phyloP scores from a whole-genome alignment of 371 early-diverging fungal genomes.

The Mortierella sp. region DNA sequence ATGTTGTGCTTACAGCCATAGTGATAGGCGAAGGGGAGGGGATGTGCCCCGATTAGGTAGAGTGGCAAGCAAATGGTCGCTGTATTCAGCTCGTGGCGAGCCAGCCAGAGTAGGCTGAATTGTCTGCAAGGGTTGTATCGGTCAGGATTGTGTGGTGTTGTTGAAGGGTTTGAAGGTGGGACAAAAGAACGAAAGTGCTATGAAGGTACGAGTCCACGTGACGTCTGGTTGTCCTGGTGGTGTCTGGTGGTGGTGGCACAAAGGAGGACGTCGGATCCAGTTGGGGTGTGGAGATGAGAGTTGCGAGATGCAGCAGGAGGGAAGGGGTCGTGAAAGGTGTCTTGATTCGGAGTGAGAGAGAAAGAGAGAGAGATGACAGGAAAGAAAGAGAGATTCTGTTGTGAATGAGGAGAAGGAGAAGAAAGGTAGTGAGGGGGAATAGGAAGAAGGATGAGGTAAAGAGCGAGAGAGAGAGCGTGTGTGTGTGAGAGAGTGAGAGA shows the following conservation, averaged over 20 bases:
- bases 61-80: background rate
- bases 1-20: background rate
- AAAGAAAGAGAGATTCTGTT: background rate
- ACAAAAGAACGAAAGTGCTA: background rate
- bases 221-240: too few species aligned
- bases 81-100: background rate
- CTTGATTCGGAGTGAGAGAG: background rate
- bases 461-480: background rate
- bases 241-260: background rate
- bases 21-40: background rate
- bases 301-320: background rate
- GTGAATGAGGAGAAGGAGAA: background rate
- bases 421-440: background rate
- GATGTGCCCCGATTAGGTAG: background rate
- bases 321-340: background rate
- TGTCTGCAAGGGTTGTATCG: background rate
- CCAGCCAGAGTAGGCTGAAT: background rate
- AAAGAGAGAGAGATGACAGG: background rate
- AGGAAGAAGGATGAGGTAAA: background rate
- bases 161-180: background rate
- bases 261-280: background rate
- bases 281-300: background rate
- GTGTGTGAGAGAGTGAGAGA: background rate
- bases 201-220: background rate
- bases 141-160: background rate